Base-by-base conservation (phyloP, 2,329 filamentous ascomycete species). In the Chrysoporthe puriensis region DNA sequence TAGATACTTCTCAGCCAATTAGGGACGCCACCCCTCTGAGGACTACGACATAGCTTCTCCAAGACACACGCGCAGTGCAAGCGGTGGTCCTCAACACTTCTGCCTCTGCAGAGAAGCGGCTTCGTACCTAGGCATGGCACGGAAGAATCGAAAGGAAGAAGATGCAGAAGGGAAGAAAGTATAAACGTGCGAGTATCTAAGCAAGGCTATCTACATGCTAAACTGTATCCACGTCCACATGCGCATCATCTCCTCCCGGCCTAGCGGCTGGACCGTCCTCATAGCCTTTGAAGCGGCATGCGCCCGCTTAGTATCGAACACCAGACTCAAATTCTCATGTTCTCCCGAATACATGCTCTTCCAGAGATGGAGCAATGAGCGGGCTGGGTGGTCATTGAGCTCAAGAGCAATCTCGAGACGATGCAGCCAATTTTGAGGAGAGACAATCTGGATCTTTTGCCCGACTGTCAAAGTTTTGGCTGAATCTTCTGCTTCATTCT, bases 301-400 rank as follows among this genome's bases (percentile, higher is more conserved):
- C 11, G 79, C 79, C 52, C 74, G 72, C 13, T 56, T 62, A 66
- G 78, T 76, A 4, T 77, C 77, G 66, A 83, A 83, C 3, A 66
- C 67, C 16, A 71, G 68, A 34, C 66, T 66, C 40, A 26, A 40
- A 8, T 63, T 48, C 6, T 64, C 68, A 14, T 61, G 60, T 14
- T 66, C 9, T 36, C 57, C 21, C 62, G 62, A 50, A 72, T 83
- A 84, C 4, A 76, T 77, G 63, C 77, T 75, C 71, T 80, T 82
- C 85, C 85, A 88, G 44, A 84, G 74, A 5, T 81, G 81, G 42
- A 86, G 71, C 57, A 87, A 74, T 63, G 73, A 63, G 77, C 81
- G 71, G 1, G 73, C 73, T 0, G 82, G 81, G 73, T 86, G 80
- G 40, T 79, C 74, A 16, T 66, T 71, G 50, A 72, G 72, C 21